Evolutionary conservation across 2,329 filamentous ascomycete species (phyloP).

Genomic region (Fusarium sp.): DNA sequence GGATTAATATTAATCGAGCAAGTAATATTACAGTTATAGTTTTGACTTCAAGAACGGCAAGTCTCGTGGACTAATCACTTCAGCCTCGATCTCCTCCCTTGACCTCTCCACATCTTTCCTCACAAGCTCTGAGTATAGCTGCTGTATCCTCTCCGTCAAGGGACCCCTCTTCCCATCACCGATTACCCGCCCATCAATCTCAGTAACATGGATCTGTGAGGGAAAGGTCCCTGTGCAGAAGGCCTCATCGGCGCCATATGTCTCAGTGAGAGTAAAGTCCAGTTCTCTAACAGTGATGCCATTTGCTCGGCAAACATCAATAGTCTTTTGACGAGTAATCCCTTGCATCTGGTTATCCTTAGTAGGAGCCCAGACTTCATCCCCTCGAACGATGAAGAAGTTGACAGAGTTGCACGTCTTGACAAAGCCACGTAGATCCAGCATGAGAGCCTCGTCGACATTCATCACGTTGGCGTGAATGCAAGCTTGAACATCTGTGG

Average conservation of each 20-base stretch:
- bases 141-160: not conserved
- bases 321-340: not conserved
- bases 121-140: not conserved
- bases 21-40: not conserved
- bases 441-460: not conserved
- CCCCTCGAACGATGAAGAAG: not conserved
- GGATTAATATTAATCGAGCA: fast-evolving
- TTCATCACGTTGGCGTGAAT: slow-evolving; percentile 9
- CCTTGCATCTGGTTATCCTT: slow-evolving; percentile 22
- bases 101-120: not conserved
- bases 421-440: not conserved
- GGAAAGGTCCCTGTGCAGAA: not conserved
- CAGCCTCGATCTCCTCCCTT: not conserved
- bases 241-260: not conserved
- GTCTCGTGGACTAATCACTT: not conserved
- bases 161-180: not conserved
- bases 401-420: slow-evolving; percentile 15
- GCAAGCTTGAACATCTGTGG: not conserved
- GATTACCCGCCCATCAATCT: not conserved
- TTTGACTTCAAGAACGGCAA: not conserved
- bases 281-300: fast-evolving
- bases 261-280: not conserved
- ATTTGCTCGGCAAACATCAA: not conserved
- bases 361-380: slow-evolving; percentile 7
- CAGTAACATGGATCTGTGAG: not conserved